Conservation (phyloP, 352 stramenopile genomes). For the Globisporangium spinosum region DNA sequence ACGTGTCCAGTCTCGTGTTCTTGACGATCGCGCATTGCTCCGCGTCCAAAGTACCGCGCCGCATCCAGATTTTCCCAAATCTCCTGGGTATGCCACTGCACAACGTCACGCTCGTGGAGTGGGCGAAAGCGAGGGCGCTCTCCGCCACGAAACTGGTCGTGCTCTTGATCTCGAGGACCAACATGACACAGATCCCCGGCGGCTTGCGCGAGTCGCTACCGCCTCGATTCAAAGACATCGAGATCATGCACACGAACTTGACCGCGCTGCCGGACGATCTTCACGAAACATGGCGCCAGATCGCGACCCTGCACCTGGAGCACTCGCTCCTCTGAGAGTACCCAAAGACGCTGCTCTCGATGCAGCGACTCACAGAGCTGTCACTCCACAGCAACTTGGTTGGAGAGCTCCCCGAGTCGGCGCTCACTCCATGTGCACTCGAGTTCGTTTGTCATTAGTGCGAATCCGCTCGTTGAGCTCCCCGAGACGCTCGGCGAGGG, state of each 20-base stretch:
- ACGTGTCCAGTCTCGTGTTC: not conserved
- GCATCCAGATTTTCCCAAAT: not conserved
- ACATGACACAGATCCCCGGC: no score
- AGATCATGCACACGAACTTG: not conserved
- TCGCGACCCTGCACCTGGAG: slow-evolving; percentile 7
- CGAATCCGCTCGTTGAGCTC: slow-evolving; percentile 1
- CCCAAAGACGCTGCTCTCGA: not conserved
- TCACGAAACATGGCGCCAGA: not conserved
- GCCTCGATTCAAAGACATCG: no score
- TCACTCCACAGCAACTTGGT: not conserved
- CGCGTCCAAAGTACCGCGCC: not conserved
- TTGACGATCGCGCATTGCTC: not conserved
- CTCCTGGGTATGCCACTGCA: not conserved
- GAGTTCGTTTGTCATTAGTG: not conserved
- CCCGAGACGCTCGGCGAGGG: not conserved
- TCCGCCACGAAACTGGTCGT: no score
- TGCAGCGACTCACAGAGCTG: not conserved
- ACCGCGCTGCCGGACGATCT: not conserved
- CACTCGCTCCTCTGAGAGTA: slow-evolving; percentile 15
- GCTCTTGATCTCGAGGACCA: no score
- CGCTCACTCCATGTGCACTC: not conserved
- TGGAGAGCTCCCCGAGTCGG: not conserved
- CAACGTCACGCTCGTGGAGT: not conserved
- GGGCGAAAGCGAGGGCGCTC: not conserved
- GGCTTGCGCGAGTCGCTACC: no score